Evolutionary conservation across 2,329 filamentous ascomycete genomes (phyloP).

Genomic region (Fusarium piperis): DNA sequence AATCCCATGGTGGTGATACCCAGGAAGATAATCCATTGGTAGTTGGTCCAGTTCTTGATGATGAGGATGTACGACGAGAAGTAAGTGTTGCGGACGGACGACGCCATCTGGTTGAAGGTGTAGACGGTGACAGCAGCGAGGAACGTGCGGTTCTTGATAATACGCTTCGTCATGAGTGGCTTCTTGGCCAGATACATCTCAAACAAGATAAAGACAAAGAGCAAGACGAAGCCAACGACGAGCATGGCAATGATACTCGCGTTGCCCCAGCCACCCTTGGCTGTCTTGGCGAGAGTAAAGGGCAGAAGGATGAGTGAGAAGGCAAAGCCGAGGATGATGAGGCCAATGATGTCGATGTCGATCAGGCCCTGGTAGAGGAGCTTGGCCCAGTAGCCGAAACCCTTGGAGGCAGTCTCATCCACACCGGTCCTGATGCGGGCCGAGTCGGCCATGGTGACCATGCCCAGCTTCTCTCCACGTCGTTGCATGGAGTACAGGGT

Average conservation of each 20-base stretch:
- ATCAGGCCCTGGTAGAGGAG: conserved; percentile 41
- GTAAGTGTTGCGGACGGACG: conserved; percentile 48
- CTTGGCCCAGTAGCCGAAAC: conserved; percentile 45
- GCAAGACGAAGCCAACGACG: conserved; percentile 45
- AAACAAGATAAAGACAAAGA: conserved; percentile 49
- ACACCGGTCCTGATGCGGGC: conserved; percentile 36
- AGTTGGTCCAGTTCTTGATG: conserved; percentile 53
- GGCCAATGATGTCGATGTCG: conserved; percentile 46
- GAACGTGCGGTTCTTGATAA: conserved; percentile 47
- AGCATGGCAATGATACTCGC: conserved; percentile 47
- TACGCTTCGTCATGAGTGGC: conserved; percentile 46
- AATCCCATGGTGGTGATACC: conserved; percentile 53
- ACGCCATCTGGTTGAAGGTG: conserved; percentile 50
- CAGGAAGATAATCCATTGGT: conserved; percentile 54
- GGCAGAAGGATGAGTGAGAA: conserved; percentile 71
- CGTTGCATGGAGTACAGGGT: conserved; percentile 66
- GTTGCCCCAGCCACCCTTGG: conserved; percentile 48
- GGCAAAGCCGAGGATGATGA: conserved; percentile 58
- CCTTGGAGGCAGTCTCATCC: conserved; percentile 40
- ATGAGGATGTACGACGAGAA: conserved; percentile 52
- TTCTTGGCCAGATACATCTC: conserved; percentile 47
- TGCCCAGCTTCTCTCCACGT: conserved; percentile 65
- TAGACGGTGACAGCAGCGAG: conserved; percentile 43
- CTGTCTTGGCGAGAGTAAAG: conserved; percentile 59
- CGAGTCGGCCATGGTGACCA: conserved; percentile 49